Conservation (phyloP, 1,284 basidiomycete species). For the Ganoderma resinaceum region DNA sequence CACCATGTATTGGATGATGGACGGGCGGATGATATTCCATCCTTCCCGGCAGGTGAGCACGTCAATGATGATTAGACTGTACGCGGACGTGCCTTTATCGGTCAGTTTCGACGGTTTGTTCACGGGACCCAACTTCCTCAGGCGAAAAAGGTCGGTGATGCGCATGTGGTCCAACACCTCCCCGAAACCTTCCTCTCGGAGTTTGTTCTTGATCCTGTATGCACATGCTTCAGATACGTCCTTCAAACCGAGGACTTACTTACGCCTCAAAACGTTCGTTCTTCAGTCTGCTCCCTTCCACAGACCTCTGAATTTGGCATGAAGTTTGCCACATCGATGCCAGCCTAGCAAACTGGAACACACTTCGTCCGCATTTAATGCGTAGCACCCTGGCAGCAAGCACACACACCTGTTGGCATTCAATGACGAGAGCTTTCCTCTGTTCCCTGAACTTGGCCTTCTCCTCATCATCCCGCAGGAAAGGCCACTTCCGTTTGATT, state of each 20-base stretch:
- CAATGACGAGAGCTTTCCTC: neutral
- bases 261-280: constrained; percentile 10
- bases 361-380: neutral
- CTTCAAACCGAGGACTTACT: neutral
- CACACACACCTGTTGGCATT: constrained; percentile 5
- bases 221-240: neutral
- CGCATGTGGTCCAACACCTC: constrained; percentile 6
- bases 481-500: neutral
- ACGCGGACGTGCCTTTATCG: neutral
- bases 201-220: neutral
- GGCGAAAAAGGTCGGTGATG: neutral
- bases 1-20: neutral
- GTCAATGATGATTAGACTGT: neutral
- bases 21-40: neutral
- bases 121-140: neutral
- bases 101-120: constrained; percentile 10
- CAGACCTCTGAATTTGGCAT: neutral
- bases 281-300: neutral
- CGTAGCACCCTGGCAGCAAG: neutral
- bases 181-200: constrained; percentile 12
- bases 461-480: neutral
- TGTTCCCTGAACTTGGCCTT: constrained; percentile 4
- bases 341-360: neutral
- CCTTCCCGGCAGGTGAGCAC: neutral
- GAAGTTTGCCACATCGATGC: neutral